These are phyloP conservation scores for Colletotrichum limetticola DNA, from an alignment of 2,329 filamentous ascomycete species.

Conservation along the genomic window DNA sequence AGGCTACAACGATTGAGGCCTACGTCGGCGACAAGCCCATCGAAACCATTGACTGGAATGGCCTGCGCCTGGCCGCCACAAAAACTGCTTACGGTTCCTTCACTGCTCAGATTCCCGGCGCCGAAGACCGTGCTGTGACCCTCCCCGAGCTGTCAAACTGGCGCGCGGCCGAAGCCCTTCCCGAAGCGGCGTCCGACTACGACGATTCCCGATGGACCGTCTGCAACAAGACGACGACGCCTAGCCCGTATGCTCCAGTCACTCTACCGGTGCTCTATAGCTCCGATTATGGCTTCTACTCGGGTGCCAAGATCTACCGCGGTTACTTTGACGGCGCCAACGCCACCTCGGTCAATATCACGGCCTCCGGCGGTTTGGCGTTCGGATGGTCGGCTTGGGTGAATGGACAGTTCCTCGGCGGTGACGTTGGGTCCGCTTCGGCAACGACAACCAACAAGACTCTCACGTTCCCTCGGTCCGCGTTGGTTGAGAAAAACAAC, in stretches of 20 bases:
- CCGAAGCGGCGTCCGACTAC: slow-evolving; percentile 72
- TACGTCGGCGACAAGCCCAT: slow-evolving; percentile 50
- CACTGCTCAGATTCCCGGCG: slow-evolving; percentile 58
- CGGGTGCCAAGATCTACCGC: slow-evolving; percentile 75
- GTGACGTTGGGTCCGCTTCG: slow-evolving; percentile 66
- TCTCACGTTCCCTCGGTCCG: slow-evolving; percentile 60
- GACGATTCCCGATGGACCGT: slow-evolving; percentile 75
- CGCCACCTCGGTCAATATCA: slow-evolving; percentile 67
- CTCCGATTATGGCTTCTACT: slow-evolving; percentile 81
- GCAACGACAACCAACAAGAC: slow-evolving; percentile 54
- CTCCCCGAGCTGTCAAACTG: slow-evolving; percentile 71
- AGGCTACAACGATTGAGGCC: slow-evolving; percentile 71
- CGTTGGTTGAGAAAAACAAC: slow-evolving; percentile 61
- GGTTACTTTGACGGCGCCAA: slow-evolving; percentile 75
- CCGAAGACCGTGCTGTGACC: slow-evolving; percentile 50
- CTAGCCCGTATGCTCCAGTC: slow-evolving; percentile 67
- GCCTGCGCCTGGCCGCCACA: slow-evolving; percentile 48
- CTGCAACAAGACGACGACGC: slow-evolving; percentile 67
- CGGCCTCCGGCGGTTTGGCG: slow-evolving; percentile 73
- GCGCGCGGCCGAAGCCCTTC: slow-evolving; percentile 77
- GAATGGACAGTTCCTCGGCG: slow-evolving; percentile 71
- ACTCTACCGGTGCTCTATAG: slow-evolving; percentile 75
- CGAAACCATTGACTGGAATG: slow-evolving; percentile 73
- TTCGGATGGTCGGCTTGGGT: slow-evolving; percentile 78
- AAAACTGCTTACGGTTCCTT: slow-evolving; percentile 57